Conservation (phyloP, 2,329 filamentous ascomycete genomes). For the Leptosphaerulina australis region DNA sequence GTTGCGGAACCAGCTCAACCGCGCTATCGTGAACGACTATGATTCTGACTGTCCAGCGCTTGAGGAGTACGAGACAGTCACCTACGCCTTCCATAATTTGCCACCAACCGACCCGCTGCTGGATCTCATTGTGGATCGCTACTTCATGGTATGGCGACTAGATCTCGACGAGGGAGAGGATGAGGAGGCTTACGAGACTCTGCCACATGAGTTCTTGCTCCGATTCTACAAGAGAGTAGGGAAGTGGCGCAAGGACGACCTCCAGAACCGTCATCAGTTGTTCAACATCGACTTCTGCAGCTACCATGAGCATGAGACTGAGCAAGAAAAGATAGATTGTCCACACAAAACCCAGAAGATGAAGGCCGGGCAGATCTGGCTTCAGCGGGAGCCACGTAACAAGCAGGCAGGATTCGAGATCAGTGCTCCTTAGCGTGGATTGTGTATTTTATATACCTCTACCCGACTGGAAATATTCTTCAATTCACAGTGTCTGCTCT, state of each 20-base stretch:
- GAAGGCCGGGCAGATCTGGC: slow-evolving; percentile 7
- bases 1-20: slow-evolving; percentile 7
- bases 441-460: background rate
- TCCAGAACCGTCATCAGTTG: slow-evolving; percentile 7
- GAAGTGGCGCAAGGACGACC: slow-evolving; percentile 9
- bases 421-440: background rate
- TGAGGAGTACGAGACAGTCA: slow-evolving; percentile 12
- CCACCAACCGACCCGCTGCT: slow-evolving; percentile 16
- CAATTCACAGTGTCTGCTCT: background rate
- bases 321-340: slow-evolving; percentile 6
- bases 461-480: too few species aligned
- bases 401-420: background rate
- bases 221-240: slow-evolving; percentile 15
- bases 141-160: slow-evolving; percentile 16
- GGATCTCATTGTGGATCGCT: slow-evolving; percentile 18
- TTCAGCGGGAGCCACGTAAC: background rate
- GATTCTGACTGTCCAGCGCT: slow-evolving; percentile 13
- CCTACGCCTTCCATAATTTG: slow-evolving; percentile 19
- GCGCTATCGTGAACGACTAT: slow-evolving; percentile 13
- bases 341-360: slow-evolving; percentile 9
- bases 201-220: slow-evolving; percentile 9
- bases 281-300: slow-evolving; percentile 18
- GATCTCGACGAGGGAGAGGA: slow-evolving; percentile 14
- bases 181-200: slow-evolving; percentile 5
- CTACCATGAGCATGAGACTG: slow-evolving; percentile 11